Conservation (phyloP, 2,329 filamentous ascomycete genomes). For the Neoascochyta sp. region DNA sequence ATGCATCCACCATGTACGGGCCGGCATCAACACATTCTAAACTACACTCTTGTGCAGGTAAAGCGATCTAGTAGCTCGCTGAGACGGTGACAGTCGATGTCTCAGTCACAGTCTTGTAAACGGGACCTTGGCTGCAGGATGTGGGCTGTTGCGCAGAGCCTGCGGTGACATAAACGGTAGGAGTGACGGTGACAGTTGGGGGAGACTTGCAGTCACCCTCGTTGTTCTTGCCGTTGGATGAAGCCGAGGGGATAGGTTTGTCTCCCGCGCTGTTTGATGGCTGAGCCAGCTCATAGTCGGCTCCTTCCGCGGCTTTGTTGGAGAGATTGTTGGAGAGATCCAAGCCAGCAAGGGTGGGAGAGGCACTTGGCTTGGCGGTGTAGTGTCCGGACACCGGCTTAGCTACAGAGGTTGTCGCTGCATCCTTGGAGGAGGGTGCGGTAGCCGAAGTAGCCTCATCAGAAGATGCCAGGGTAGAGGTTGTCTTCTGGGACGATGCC, state of each 20-base stretch:
- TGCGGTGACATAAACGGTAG: conserved; percentile 25
- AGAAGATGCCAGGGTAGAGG: conserved; percentile 4
- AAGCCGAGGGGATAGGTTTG: conserved; percentile 4
- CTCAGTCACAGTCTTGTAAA: conserved; percentile 22
- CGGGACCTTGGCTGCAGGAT: conserved; percentile 9
- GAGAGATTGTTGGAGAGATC: too few relatives aligned
- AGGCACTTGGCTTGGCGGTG: conserved; percentile 2
- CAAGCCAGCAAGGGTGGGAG: too few relatives aligned
- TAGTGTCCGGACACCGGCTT: conserved; percentile 1
- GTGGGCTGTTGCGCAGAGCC: conserved; percentile 8
- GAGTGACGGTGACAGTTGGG: conserved; percentile 25
- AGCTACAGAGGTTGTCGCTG: conserved; percentile 2
- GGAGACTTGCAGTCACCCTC: conserved; percentile 18
- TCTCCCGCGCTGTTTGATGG: too few relatives aligned
- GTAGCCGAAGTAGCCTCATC: conserved; percentile 7
- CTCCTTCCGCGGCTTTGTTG: too few relatives aligned
- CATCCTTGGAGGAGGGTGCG: conserved; percentile 2
- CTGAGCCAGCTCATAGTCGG: too few relatives aligned
- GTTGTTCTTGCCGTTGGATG: not conserved
- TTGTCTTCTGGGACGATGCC: too few relatives aligned
- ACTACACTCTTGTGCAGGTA: too few relatives aligned
- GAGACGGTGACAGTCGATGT: conserved; percentile 26
- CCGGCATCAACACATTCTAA: too few relatives aligned
- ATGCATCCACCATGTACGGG: too few relatives aligned
- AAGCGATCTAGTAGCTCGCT: too few relatives aligned